Conservation (phyloP, 768 basidiomycete genomes). For the Tylopilus sp. region DNA sequence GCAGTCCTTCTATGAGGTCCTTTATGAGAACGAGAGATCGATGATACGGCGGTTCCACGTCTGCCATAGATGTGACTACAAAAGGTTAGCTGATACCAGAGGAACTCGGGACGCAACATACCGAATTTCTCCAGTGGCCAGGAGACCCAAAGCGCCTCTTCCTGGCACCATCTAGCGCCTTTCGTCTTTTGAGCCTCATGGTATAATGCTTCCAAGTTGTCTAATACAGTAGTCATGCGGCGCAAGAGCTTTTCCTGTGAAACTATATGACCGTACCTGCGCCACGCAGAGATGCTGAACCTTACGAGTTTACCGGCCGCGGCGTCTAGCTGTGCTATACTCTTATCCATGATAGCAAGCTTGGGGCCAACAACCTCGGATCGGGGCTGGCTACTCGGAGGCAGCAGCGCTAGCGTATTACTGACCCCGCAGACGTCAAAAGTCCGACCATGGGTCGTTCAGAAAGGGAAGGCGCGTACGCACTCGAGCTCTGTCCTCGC, state of each 20-base stretch:
- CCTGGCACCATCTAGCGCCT: constrained; percentile 66
- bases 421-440: constrained; percentile 33
- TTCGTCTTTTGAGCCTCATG: constrained; percentile 68
- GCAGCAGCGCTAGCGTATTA: constrained; percentile 58
- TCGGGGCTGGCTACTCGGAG: constrained; percentile 50
- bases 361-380: constrained; percentile 61
- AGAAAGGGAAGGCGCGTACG: constrained; percentile 26
- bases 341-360: constrained; percentile 63
- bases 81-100: neutral
- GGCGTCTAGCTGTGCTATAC: constrained; percentile 54
- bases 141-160: constrained; percentile 76
- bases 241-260: constrained; percentile 66
- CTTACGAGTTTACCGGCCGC: constrained; percentile 67
- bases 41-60: constrained; percentile 61
- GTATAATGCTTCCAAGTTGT: constrained; percentile 60
- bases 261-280: neutral
- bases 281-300: neutral
- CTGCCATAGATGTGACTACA: constrained; percentile 53
- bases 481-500: constrained; percentile 84
- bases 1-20: constrained; percentile 53
- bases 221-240: constrained; percentile 59
- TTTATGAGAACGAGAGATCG: constrained; percentile 57
- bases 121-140: constrained; percentile 83
- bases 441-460: neutral
- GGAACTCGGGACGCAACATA: constrained; percentile 19